Conservation (phyloP, 352 stramenopile species). For the Pythium aquatile region DNA sequence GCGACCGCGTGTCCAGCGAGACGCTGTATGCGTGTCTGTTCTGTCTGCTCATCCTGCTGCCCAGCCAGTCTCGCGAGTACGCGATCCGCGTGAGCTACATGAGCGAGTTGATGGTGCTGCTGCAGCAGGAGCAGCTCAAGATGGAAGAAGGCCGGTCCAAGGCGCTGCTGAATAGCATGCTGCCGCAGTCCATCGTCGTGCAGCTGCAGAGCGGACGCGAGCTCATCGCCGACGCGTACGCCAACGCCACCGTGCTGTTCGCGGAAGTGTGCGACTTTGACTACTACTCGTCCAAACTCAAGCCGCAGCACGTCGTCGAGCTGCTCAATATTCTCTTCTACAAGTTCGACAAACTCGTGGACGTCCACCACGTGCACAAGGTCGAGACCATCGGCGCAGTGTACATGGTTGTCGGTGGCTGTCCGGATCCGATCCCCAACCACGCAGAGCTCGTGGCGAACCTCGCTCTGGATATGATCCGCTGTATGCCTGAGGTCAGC, state of each 20-base stretch:
- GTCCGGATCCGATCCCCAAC: slow-evolving; percentile 60
- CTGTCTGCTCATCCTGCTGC: slow-evolving; percentile 76
- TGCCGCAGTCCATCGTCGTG: slow-evolving; percentile 73
- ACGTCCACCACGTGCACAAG: slow-evolving; percentile 88
- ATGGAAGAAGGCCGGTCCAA: slow-evolving; percentile 81
- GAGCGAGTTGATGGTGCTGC: slow-evolving; percentile 80
- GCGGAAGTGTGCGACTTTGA: slow-evolving; percentile 85
- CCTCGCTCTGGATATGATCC: slow-evolving; percentile 77
- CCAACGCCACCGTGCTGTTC: slow-evolving; percentile 73
- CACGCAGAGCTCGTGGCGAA: slow-evolving; percentile 83
- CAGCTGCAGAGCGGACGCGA: slow-evolving; percentile 75
- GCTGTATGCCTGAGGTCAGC: slow-evolving; percentile 75
- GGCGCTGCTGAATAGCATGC: slow-evolving; percentile 79
- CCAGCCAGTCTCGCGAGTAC: slow-evolving; percentile 76
- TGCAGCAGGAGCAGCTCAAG: slow-evolving; percentile 79
- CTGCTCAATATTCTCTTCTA: slow-evolving; percentile 89
- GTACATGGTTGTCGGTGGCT: slow-evolving; percentile 88
- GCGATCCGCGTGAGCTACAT: slow-evolving; percentile 84
- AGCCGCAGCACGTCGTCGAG: slow-evolving; percentile 84
- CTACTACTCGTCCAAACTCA: slow-evolving; percentile 73
- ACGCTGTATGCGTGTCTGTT: slow-evolving; percentile 82
- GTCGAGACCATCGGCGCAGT: slow-evolving; percentile 90
- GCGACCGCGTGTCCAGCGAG: slow-evolving; percentile 54
- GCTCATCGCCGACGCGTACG: slow-evolving; percentile 83
- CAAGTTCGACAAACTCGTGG: slow-evolving; percentile 87